phyloP scores from a whole-genome alignment of 345 rosid genomes.

The Anacardium occidentale region DNA sequence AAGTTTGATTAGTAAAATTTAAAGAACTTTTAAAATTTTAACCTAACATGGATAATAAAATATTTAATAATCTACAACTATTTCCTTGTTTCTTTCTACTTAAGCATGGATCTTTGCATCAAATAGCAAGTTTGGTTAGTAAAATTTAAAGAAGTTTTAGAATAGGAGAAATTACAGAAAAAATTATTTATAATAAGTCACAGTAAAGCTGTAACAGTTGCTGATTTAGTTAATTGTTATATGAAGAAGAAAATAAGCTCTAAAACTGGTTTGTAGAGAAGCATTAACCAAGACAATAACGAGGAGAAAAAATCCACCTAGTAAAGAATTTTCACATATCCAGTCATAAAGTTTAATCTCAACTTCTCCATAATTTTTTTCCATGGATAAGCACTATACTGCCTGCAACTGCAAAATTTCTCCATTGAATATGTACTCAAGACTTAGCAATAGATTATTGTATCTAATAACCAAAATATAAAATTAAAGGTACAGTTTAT shows the following conservation, averaged over 20 bases:
- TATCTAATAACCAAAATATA: too few relatives aligned
- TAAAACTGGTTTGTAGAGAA: neutral
- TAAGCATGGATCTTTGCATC: neutral
- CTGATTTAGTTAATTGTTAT: neutral
- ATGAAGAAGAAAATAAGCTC: neutral
- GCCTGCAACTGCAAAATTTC: neutral
- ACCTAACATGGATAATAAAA: neutral
- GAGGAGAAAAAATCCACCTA: neutral
- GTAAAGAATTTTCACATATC: neutral
- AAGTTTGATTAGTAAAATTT: neutral
- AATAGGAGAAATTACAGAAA: neutral
- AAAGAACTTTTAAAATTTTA: too few relatives aligned
- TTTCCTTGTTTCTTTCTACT: too few relatives aligned
- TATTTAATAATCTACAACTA: neutral
- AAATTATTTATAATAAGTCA: neutral
- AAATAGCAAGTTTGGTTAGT: neutral
- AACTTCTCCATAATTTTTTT: neutral
- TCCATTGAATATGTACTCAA: neutral
- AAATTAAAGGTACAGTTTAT: neutral
- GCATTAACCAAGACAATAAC: neutral
- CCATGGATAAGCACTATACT: neutral
- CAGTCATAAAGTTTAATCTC: neutral
- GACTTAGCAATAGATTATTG: slow-evolving; percentile 3
- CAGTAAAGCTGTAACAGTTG: neutral
- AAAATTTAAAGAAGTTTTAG: neutral